Base-by-base conservation (phyloP, 208 protist species). In the Leishmania braziliensis region DNA sequence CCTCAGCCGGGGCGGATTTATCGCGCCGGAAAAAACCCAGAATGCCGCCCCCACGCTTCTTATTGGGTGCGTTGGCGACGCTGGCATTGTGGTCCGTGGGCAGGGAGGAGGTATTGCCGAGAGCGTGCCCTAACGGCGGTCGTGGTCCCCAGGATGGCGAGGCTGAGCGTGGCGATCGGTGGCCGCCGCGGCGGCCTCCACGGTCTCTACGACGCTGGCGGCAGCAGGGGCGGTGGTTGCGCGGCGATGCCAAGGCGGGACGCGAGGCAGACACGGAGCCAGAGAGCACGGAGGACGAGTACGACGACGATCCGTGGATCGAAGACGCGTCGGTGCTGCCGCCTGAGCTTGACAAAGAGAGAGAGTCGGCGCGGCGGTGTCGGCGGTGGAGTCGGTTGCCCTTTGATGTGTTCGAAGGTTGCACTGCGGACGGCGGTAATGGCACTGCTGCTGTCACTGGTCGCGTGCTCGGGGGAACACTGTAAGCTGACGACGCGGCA, bases 21-120 rank as follows among this genome's bases (percentile, higher is more conserved):
- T 50, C 54, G 62, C 82, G 77, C 39, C 77, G 82, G 53, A 85
- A 85, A 18, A 85, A 58, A 16, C 63, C 75, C 71, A 79, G 53
- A 16, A 85, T 36, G 1, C 70, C 77, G 54, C 69, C 58, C 20
- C 71, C 63, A 12, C 76, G 77, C 70, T 82, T 85, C 51, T 82
- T 78, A 53, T 75, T 72, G 16, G 60, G 53, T 0, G 46, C 77
- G 26, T 71, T 56, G 6, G 63, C n/a, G 26, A 73, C 69, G 48
- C 69, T 53, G 39, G 53, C 58, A 43, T 60, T 70, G 58, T 26
- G 10, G 53, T 77, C 20, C 36, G n/a, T 63, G 10, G 73, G 73
- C 73, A 23, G 39, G 33, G 73, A 39, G 23, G 73, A 23, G 36
- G 73, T 39, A 29, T n/a, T 39, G 53, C 36, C 46, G 12, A 16